Base-by-base conservation (phyloP, 2,329 filamentous ascomycete genomes). In the Colletotrichum caudatum region DNA sequence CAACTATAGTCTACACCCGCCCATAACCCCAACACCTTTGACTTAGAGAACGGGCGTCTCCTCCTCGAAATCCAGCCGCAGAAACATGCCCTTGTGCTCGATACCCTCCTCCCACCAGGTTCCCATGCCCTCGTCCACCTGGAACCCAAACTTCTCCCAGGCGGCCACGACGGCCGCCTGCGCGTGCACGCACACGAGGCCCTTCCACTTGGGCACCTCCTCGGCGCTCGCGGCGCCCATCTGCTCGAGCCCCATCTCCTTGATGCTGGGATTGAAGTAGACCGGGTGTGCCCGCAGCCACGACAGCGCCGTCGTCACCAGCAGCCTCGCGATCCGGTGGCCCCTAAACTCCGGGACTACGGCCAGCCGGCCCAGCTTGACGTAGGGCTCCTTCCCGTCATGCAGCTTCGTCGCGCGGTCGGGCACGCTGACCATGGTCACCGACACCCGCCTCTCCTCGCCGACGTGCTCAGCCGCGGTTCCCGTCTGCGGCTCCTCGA, bases 101-200 rank as follows among this genome's bases (percentile, higher is more conserved):
- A 97, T 95, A 5, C 92, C 93, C 77, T 96, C 94, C 80, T 98
- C 94, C 73, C 86, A 85, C 94, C 94, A 98, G 41, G 80, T 86
- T 0, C 93, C 93, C 88, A 95, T 89, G 12, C 82, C 84, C 77
- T 92, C 87, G 80, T 98, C 94, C 12, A 88, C 84, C 73, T 84
- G 82, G 80, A 97, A 98, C 0, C 94, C 94, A 81, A 91, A 88
- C 77, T 85, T 88, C 77, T 83, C 82, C 90, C 94, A 98, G 75
- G 91, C 84, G 37, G 81, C 82, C 74, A 90, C 85, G 18, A 92
- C 89, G 41, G 84, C 80, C 66, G 87, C 86, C 82, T 97, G 94
- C 3, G 94, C 93, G 83, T 98, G 95, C 33, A 93, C 88, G 78
- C 94, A 90, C 9, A 95, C 85, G 54, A 97, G 84, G 0, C 95